Percentiles rank a stretch among this genome's conserved stretches.
Evolutionary conservation across 331 rosid genomes (phyloP).

Genomic region (Acacia concinna): DNA sequence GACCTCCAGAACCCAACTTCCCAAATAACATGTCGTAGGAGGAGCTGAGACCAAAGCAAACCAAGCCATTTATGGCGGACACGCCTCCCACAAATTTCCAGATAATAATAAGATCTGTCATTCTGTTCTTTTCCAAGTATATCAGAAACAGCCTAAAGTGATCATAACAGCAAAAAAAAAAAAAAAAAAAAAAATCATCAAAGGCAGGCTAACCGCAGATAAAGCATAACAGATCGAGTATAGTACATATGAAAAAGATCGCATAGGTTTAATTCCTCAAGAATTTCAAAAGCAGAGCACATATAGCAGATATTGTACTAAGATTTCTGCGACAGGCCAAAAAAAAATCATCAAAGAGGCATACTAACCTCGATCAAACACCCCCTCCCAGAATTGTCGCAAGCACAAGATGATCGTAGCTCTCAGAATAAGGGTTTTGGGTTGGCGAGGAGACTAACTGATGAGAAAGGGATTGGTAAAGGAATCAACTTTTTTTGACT

Average conservation of each 20-base stretch:
- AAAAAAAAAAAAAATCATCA: too few species aligned
- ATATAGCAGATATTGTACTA: neutral
- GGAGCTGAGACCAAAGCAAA: too few species aligned
- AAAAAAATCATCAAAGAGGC: neutral
- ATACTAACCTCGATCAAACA: neutral
- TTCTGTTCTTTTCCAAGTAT: neutral
- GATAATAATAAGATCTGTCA: neutral
- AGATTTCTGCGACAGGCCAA: neutral
- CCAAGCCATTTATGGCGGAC: too few species aligned
- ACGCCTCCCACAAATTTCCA: neutral
- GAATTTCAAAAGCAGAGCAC: neutral
- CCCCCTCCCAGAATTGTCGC: too few species aligned
- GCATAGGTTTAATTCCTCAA: neutral
- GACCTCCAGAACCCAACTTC: too few species aligned
- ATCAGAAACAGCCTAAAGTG: neutral
- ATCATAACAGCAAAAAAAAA: too few species aligned
- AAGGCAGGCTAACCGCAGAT: neutral
- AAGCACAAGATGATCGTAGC: too few species aligned
- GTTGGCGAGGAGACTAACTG: too few species aligned
- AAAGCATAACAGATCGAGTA: neutral
- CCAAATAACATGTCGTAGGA: too few species aligned
- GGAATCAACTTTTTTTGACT: too few species aligned
- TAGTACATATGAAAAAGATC: neutral
- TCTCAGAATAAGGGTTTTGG: too few species aligned
- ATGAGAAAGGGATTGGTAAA: too few species aligned